Percentiles rank a stretch among this genome's conserved stretches.
Evolutionary conservation across 805 yeast species (phyloP).

Genomic region (Lachancea waltii): DNA sequence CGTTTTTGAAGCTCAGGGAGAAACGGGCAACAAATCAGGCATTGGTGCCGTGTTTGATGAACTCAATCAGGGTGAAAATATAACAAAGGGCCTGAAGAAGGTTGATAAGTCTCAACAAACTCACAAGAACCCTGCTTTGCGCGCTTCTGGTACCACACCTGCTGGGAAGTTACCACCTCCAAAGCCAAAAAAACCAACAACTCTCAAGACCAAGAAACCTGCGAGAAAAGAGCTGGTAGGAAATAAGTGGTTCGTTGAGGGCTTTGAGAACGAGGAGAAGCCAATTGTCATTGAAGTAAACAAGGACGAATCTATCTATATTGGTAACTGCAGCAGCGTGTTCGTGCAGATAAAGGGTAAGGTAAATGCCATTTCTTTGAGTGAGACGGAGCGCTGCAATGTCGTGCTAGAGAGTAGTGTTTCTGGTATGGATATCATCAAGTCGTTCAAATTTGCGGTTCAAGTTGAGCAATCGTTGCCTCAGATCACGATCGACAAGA

Average conservation of each 20-base stretch:
- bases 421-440: conserved; percentile 83
- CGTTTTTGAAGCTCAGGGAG: conserved; percentile 42
- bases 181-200: conserved; percentile 78
- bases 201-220: conserved; percentile 44
- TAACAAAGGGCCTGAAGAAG: conserved; percentile 81
- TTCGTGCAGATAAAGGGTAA: conserved; percentile 85
- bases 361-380: conserved; percentile 78
- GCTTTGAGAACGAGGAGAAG: conserved; percentile 55
- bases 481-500: conserved; percentile 78
- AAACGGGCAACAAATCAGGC: conserved; percentile 39
- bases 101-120: conserved; percentile 93
- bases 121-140: conserved; percentile 80
- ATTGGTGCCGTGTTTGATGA: conserved; percentile 90
- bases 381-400: conserved; percentile 65
- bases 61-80: conserved; percentile 73
- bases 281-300: conserved; percentile 65
- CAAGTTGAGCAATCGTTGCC: conserved; percentile 83
- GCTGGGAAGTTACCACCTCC: conserved; percentile 48
- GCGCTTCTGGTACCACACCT: conserved; percentile 49
- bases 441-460: conserved; percentile 70
- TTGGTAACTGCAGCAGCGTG: conserved; percentile 69
- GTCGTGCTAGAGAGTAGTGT: conserved; percentile 78
- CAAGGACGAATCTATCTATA: conserved; percentile 81
- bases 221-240: conserved; percentile 72
- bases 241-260: conserved; percentile 84